Evolutionary conservation across 2,329 filamentous ascomycete species (phyloP).

Genomic region (Beauveria brongniartii): DNA sequence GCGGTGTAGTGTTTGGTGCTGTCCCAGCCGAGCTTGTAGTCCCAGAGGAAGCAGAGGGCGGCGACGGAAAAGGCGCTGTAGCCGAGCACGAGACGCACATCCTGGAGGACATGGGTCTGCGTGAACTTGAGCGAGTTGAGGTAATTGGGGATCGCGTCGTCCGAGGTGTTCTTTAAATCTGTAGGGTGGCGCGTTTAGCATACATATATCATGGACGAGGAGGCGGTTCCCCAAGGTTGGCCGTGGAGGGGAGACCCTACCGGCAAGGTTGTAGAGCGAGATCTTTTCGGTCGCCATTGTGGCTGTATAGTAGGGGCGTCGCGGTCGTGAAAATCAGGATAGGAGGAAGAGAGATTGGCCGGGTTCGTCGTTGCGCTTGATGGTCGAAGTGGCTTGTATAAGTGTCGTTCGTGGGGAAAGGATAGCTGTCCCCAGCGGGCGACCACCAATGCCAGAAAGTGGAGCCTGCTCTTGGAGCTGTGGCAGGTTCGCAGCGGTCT

Average conservation of each 20-base stretch:
- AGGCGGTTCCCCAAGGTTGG: neutral
- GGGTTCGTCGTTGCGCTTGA: neutral
- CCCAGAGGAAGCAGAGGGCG: conserved; percentile 78
- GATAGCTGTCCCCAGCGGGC: conserved; percentile 10
- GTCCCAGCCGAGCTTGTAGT: conserved; percentile 88
- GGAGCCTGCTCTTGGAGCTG: neutral
- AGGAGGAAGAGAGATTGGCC: neutral
- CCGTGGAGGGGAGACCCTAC: conserved; percentile 28
- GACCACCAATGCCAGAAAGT: neutral
- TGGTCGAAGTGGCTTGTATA: conserved; percentile 16
- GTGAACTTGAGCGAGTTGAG: conserved; percentile 79
- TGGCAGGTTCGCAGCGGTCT: neutral
- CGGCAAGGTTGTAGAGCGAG: conserved; percentile 58
- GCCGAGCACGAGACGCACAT: conserved; percentile 75
- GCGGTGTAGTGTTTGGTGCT: conserved; percentile 74
- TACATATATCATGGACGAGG: too few species aligned
- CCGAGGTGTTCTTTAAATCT: conserved; percentile 96
- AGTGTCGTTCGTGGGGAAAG: conserved; percentile 9
- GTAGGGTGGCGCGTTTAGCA: conserved; percentile 7
- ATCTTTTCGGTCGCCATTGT: conserved; percentile 46
- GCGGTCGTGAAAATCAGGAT: neutral
- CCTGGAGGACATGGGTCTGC: conserved; percentile 72
- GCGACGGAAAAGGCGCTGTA: conserved; percentile 75
- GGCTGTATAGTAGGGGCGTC: neutral
- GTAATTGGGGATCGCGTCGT: conserved; percentile 91